These are phyloP conservation scores for Trichoderma sp. DNA, from an alignment of 2,329 filamentous ascomycete species.

Conservation along the genomic window DNA sequence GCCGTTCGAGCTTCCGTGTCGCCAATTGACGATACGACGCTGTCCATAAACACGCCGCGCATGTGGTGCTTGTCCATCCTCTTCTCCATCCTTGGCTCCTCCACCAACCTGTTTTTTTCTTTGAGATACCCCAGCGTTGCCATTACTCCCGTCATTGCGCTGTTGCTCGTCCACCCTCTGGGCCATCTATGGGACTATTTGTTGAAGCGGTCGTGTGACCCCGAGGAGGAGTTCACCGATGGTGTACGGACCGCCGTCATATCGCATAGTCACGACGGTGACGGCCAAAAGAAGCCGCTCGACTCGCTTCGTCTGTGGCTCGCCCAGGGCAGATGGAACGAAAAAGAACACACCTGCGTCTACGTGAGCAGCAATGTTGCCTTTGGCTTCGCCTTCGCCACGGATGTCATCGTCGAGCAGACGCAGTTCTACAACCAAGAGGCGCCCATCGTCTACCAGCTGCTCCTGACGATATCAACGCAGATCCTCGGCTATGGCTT, in stretches of 20 bases:
- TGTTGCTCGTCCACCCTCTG: conserved; percentile 79
- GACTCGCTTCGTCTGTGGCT: conserved; percentile 63
- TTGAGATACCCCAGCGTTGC: conserved; percentile 86
- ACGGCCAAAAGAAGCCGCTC: not conserved
- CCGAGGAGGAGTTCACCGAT: conserved; percentile 47
- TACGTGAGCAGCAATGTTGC: conserved; percentile 89
- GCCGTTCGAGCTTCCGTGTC: conserved; percentile 78
- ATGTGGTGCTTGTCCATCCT: conserved; percentile 82
- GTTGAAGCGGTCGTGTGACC: conserved; percentile 60
- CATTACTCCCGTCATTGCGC: conserved; percentile 83
- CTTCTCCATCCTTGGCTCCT: conserved; percentile 77
- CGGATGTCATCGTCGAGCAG: conserved; percentile 87
- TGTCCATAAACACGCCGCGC: conserved; percentile 84
- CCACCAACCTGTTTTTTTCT: conserved; percentile 85
- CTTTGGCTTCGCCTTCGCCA: conserved; percentile 85
- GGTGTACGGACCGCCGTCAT: conserved; percentile 40
- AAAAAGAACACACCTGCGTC: conserved; percentile 84
- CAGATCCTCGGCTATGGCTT: conserved; percentile 86
- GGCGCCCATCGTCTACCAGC: conserved; percentile 70
- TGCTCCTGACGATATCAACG: conserved; percentile 79
- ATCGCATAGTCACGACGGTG: conserved; percentile 5
- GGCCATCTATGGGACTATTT: conserved; percentile 74
- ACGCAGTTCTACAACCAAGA: conserved; percentile 85
- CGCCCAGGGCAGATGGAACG: conserved; percentile 77
- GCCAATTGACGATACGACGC: conserved; percentile 67